Percentiles rank a stretch among this genome's conserved stretches.
phyloP scores from a whole-genome alignment of 2,329 filamentous ascomycete species.

The Nemania serpens region DNA sequence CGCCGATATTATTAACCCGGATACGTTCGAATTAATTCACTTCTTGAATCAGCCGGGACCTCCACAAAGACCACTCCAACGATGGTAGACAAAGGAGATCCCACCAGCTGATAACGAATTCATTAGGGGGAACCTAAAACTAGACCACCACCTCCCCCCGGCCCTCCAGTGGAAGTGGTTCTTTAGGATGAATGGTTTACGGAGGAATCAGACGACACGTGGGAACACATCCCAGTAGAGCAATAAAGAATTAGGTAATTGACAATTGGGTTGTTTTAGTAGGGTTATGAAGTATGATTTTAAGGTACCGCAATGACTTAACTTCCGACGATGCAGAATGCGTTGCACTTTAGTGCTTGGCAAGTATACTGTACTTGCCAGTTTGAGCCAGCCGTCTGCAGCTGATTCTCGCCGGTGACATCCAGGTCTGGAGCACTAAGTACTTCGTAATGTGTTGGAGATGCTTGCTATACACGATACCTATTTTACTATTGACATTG shows the following conservation, averaged over 20 bases:
- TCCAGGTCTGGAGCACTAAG: neutral
- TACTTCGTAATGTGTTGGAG: neutral
- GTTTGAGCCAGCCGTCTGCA: neutral
- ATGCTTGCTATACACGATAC: neutral
- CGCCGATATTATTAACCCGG: constrained; percentile 27
- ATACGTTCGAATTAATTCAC: constrained; percentile 27
- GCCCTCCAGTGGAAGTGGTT: constrained; percentile 36
- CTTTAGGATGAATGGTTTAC: constrained; percentile 37
- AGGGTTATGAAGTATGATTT: too few species aligned
- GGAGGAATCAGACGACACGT: constrained; percentile 33
- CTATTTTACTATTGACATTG: too few species aligned
- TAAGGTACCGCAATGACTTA: too few species aligned
- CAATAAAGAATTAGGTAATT: constrained; percentile 4
- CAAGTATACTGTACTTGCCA: too few species aligned
- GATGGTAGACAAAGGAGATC: constrained; percentile 29
- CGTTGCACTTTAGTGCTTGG: too few species aligned
- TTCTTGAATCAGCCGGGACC: constrained; percentile 30
- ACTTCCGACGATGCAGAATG: too few species aligned
- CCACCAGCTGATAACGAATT: constrained; percentile 34
- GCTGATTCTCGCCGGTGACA: neutral
- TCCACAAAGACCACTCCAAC: constrained; percentile 31
- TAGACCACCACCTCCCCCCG: constrained; percentile 36
- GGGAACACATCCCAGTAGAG: constrained; percentile 6
- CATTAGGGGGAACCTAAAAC: constrained; percentile 35
- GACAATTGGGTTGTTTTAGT: too few species aligned